phyloP scores from a whole-genome alignment of 495 filamentous ascomycete genomes.

The Lepraria neglecta region DNA sequence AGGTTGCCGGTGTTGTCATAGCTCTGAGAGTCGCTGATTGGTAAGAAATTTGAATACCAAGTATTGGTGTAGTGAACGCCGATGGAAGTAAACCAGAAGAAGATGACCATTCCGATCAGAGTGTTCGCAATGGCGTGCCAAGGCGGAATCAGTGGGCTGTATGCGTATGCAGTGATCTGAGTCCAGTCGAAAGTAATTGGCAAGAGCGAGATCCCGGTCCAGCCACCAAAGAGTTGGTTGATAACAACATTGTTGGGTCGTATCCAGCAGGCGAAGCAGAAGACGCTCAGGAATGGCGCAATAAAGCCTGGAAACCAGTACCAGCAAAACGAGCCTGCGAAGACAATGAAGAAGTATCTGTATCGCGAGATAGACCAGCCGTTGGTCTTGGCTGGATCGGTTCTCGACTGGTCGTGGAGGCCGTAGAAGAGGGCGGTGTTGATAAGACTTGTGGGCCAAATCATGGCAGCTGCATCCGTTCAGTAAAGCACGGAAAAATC shows the following conservation, averaged over 20 bases:
- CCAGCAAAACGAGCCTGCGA: slow-evolving; percentile 52
- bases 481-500: background rate
- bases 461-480: slow-evolving; percentile 57
- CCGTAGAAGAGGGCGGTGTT: slow-evolving; percentile 61
- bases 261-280: slow-evolving; percentile 47
- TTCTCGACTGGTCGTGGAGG: slow-evolving; percentile 58
- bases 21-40: slow-evolving; percentile 48
- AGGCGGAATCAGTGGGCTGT: slow-evolving; percentile 61
- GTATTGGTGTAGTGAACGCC: slow-evolving; percentile 48
- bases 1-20: slow-evolving; percentile 51
- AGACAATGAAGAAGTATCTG: slow-evolving; percentile 56
- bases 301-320: slow-evolving; percentile 54
- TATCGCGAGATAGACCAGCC: slow-evolving; percentile 64
- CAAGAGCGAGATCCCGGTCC: slow-evolving; percentile 52
- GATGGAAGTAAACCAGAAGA: slow-evolving; percentile 47
- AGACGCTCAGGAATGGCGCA: slow-evolving; percentile 43
- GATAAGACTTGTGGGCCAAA: slow-evolving; percentile 65
- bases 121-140: slow-evolving; percentile 60
- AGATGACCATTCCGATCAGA: slow-evolving; percentile 48
- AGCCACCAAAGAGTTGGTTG: slow-evolving; percentile 57
- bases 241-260: slow-evolving; percentile 44
- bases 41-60: slow-evolving; percentile 49
- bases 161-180: slow-evolving; percentile 57
- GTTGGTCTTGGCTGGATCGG: slow-evolving; percentile 51
- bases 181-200: slow-evolving; percentile 68